These are phyloP conservation scores for Pigoraptor vietnamica DNA, from an alignment of 78 protist species.

Conservation along the genomic window DNA sequence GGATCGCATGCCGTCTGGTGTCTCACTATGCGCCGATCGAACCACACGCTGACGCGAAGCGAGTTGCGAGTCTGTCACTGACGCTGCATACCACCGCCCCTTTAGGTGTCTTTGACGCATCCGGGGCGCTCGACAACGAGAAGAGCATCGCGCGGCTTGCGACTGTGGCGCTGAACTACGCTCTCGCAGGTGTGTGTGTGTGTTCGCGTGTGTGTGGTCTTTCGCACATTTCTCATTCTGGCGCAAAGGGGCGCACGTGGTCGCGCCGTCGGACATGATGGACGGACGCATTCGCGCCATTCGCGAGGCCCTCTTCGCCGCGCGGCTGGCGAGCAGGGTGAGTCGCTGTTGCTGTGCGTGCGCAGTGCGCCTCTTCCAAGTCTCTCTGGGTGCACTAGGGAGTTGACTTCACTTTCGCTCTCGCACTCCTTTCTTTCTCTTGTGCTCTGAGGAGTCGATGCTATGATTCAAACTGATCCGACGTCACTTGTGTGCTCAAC, in stretches of 20 bases:
- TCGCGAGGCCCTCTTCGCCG: neutral
- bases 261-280: slow-evolving; percentile 93
- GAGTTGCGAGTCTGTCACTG: no score
- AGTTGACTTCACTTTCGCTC: no score
- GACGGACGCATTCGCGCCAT: slow-evolving; percentile 75
- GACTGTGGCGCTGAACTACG: slow-evolving; percentile 49
- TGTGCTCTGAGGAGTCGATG: no score
- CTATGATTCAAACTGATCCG: no score
- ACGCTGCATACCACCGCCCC: no score
- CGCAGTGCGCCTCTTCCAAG: neutral
- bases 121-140: slow-evolving; percentile 43
- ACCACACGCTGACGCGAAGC: no score
- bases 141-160: slow-evolving; percentile 45
- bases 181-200: slow-evolving; percentile 61
- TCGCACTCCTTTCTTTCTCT: no score
- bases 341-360: no score
- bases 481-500: no score
- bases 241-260: slow-evolving; percentile 29
- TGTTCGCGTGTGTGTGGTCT: neutral
- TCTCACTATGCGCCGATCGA: no score
- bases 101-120: slow-evolving; percentile 2
- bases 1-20: no score
- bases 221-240: neutral
- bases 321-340: neutral
- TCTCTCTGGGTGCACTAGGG: no score